A percentile compares a stretch with the other conserved stretches of the same genome.
These are phyloP conservation scores for Annulohypoxylon bovei DNA, from an alignment of 495 filamentous ascomycete genomes.

Conservation along the genomic window DNA sequence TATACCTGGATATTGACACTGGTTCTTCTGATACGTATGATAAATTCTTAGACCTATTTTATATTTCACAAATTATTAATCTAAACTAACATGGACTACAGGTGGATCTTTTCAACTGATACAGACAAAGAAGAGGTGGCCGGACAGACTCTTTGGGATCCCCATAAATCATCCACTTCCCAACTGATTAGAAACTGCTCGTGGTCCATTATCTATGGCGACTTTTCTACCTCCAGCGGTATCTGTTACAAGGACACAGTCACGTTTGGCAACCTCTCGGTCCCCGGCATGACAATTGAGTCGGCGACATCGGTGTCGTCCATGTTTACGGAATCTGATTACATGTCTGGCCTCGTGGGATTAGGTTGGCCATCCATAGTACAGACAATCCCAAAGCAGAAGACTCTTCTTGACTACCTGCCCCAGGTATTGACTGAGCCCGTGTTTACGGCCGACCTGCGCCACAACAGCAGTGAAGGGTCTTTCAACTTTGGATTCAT, in stretches of 20 bases:
- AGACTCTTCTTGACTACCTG: constrained; percentile 75
- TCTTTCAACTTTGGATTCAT: constrained; percentile 84
- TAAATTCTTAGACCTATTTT: constrained; percentile 37
- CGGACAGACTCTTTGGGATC: constrained; percentile 62
- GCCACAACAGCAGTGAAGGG: constrained; percentile 69
- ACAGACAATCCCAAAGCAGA: constrained; percentile 62
- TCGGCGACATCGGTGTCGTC: constrained; percentile 46
- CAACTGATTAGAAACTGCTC: constrained; percentile 57
- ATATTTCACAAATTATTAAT: neutral
- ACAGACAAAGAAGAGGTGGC: constrained; percentile 53
- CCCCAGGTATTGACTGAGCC: constrained; percentile 55
- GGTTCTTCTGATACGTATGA: constrained; percentile 79
- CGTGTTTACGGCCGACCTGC: constrained; percentile 76
- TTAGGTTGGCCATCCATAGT: constrained; percentile 49
- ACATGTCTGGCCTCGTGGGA: constrained; percentile 53
- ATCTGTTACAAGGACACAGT: constrained; percentile 53
- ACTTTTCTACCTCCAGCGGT: constrained; percentile 54
- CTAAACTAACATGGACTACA: constrained; percentile 31
- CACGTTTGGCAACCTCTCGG: constrained; percentile 58
- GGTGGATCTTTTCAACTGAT: constrained; percentile 71
- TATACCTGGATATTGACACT: constrained; percentile 77
- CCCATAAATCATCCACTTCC: constrained; percentile 70
- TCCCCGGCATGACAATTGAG: constrained; percentile 66
- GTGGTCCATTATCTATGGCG: constrained; percentile 78
- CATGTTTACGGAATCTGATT: constrained; percentile 38